Percentiles rank a stretch among this genome's conserved stretches.
These are phyloP conservation scores for Coemansia sp. DNA, from an alignment of 192 early-diverging fungal genomes.

Conservation along the genomic window DNA sequence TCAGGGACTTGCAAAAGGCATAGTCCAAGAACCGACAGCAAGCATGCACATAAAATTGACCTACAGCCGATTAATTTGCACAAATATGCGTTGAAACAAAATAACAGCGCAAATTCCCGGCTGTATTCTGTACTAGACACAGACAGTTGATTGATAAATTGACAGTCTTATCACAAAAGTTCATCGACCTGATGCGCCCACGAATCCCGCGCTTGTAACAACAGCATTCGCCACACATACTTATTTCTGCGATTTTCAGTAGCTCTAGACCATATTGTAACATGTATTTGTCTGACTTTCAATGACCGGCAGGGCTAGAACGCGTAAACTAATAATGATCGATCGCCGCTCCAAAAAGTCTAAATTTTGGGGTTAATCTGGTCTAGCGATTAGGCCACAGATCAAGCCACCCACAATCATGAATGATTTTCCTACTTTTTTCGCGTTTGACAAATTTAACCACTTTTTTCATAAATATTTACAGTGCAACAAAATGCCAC, in stretches of 20 bases:
- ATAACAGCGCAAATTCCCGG: background rate
- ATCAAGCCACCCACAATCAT: background rate
- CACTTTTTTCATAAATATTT: background rate
- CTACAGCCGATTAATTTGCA: slow-evolving; percentile 1
- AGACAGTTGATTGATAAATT: background rate
- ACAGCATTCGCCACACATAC: too few relatives aligned
- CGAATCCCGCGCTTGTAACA: background rate
- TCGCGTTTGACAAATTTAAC: slow-evolving; percentile 14
- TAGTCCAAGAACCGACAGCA: background rate
- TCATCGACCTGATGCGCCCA: slow-evolving; percentile 1
- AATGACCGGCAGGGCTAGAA: slow-evolving; percentile 7
- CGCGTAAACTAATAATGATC: background rate
- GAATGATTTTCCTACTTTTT: background rate
- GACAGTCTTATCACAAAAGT: background rate
- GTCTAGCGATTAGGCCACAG: background rate
- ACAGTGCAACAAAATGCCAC: slow-evolving; percentile 31
- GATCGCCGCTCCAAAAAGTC: background rate
- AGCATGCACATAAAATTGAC: background rate
- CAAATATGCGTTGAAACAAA: background rate
- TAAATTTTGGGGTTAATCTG: background rate
- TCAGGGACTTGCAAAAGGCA: background rate
- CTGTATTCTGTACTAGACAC: slow-evolving; percentile 1
- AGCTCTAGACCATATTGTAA: slow-evolving; percentile 2
- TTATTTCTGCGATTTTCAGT: background rate
- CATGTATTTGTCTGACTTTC: slow-evolving; percentile 7